These are phyloP conservation scores for Aspergillus kassunensis DNA, from an alignment of 495 filamentous ascomycete species.

Conservation along the genomic window DNA sequence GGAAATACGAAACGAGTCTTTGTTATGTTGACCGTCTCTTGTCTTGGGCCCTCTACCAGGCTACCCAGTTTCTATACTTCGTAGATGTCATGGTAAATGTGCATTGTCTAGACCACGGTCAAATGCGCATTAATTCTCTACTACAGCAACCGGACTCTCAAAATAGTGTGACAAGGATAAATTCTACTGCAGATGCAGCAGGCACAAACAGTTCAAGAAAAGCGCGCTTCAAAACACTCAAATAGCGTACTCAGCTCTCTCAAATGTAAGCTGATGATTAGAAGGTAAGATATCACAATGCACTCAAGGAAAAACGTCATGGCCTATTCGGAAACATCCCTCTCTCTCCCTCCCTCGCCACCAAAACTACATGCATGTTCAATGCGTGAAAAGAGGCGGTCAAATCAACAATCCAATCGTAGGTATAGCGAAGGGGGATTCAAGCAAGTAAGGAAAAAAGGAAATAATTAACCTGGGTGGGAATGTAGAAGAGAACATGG, in stretches of 20 bases:
- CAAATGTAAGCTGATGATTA: conserved; percentile 27
- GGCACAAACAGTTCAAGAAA: conserved; percentile 20
- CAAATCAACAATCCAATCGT: conserved; percentile 20
- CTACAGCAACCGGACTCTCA: conserved; percentile 12
- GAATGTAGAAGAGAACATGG: conserved; percentile 14
- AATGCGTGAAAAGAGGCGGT: conserved; percentile 27
- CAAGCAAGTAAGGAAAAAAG: conserved; percentile 5
- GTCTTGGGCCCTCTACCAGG: too few species aligned
- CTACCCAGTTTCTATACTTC: too few species aligned
- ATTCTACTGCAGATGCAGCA: conserved; percentile 24
- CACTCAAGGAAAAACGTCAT: conserved; percentile 28
- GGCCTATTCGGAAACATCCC: conserved; percentile 35
- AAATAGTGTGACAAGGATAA: conserved; percentile 23
- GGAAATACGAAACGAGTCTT: too few species aligned
- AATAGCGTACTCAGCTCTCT: conserved; percentile 6
- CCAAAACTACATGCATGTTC: conserved; percentile 38
- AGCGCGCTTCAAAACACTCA: conserved; percentile 23
- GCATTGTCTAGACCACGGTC: too few species aligned
- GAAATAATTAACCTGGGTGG: conserved; percentile 14
- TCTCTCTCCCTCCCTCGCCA: conserved; percentile 25
- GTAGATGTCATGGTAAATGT: too few species aligned
- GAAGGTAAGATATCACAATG: conserved; percentile 26
- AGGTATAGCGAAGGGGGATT: conserved; percentile 9
- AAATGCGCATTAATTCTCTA: too few species aligned
- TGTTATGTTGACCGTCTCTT: too few species aligned